Evolutionary conservation across 2,329 filamentous ascomycete genomes (phyloP), one percentile per base, ranked within the genome.

Genomic region (Fusarium sp.): DNA sequence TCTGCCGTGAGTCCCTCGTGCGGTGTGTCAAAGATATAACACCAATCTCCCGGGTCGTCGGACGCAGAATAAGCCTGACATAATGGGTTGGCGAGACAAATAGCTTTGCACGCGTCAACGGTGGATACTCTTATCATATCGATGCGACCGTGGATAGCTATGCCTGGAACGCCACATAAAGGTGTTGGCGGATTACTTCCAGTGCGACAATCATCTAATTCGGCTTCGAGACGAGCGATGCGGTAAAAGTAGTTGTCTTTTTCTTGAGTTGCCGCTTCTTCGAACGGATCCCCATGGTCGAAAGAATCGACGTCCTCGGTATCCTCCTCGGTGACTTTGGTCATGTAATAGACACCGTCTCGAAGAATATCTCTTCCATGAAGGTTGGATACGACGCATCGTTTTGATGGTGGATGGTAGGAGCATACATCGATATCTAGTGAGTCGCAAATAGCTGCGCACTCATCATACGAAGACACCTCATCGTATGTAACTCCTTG

Each of bases 1-100:
- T 11, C 35, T 0, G 45, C 31, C 22, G 45, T 60, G 0, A 33
- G 1, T 0, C 57, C 57, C 2, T 9, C 10, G 14, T 54, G 57
- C 4, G 35, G 45, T 13, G 14, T 24, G 6, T 54, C 45, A 41
- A 60, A 60, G 18, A 60, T 60, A 20, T 54, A 60, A 20, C 57
- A 60, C 45, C 57, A 60, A 12, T 51, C 57, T 26, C 7, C 26
- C 17, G 35, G 35, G 4, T 39, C 35, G 4, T 52, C 45, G n/a
- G 44, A 38, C 1, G 45, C 45, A 7, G 57, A 60, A 26, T 60
- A 60, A 11, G 57, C 44, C 17, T 60, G 35, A 2, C 57, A 60
- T 7, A 5, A 17, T 7, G 45, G 57, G 2, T 60, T 60, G 5
- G 12, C 26, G 12, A 60, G 26, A 13, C 57, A 60, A 13, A 22